Evolutionary conservation across 2,329 filamentous ascomycete genomes (phyloP).

Genomic region (Neocatenulostroma microsporum): DNA sequence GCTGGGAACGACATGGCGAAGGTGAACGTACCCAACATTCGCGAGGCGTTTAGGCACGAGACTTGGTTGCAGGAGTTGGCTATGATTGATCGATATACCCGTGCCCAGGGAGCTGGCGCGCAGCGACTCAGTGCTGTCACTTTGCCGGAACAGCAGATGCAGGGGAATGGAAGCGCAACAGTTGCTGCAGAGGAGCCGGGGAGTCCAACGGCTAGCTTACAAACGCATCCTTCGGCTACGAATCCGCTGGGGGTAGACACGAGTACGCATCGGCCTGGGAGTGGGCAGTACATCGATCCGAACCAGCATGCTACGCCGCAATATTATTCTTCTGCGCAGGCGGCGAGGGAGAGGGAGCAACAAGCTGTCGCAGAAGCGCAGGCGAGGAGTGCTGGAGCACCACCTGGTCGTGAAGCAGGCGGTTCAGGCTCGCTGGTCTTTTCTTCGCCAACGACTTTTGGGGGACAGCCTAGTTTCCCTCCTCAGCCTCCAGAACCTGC

Average conservation of each 20-base stretch:
- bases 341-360: not conserved
- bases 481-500: conserved; percentile 12
- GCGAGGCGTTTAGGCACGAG: conserved; percentile 81
- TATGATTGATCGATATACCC: conserved; percentile 52
- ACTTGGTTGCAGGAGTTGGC: conserved; percentile 75
- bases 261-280: not conserved
- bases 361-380: not conserved
- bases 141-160: conserved; percentile 17
- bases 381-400: not conserved
- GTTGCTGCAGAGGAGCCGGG: no score
- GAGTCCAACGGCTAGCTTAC: conserved; percentile 34
- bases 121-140: conserved; percentile 21
- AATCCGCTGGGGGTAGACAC: conserved; percentile 23
- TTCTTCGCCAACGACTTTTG: conserved; percentile 5
- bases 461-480: conserved; percentile 9
- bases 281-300: conserved; percentile 1
- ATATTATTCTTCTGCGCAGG: conserved; percentile 3
- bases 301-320: conserved; percentile 1
- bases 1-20: conserved; percentile 88
- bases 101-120: conserved; percentile 10
- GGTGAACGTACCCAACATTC: conserved; percentile 89
- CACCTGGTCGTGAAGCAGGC: conserved; percentile 3
- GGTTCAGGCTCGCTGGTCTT: conserved; percentile 7
- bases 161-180: no score
- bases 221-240: conserved; percentile 33